Evolutionary conservation across 352 stramenopile genomes (phyloP), one percentile per base, ranked within the genome.

Genomic region (Phytophthora capsici): DNA sequence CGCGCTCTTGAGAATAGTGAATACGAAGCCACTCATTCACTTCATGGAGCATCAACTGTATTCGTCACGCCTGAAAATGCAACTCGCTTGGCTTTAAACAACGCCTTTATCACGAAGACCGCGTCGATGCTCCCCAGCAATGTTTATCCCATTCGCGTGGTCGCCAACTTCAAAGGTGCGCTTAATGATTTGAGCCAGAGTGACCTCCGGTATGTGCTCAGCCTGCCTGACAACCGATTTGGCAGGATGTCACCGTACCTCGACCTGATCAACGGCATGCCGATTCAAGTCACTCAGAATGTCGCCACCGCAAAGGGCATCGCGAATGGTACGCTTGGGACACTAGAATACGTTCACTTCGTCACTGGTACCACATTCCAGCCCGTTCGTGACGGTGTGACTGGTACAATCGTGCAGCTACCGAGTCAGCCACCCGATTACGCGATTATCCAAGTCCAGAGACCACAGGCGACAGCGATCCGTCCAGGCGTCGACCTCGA

Each of bases 271-370:
- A 45, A 50, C 8, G 54, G 63, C 14, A 71, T 66, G 63, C 56
- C 57, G 1, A 51, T 67, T 22, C 63, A 71, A 40, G 45, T 71
- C 3, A 66, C 54, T 1, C 55, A 61, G 20, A 65, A 66, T n/a
- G 43, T 61, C 1, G 8, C 19, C 12, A 22, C 54, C 19, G 30
- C 6, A 14, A 62, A 54, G 23, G 16, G 9, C 3, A 22, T 54
- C 4, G 19, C 32, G 17, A 62, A 54, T 6, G 54, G 54, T 2
- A 62, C 30, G 8, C 19, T 62, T 16, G 32, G 43, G 0, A 54
- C 6, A 4, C 43, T 48, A 6, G 38, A 52, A 12, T 41, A 30
- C 22, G 22, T 48, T 6, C 30, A 49, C 6, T 55, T 63, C 13
- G 16, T 13, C 1, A 4, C 32, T 19, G 25, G 23, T 2, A 62